Base-by-base conservation (phyloP, 768 basidiomycete species). In the Pulveroboletus sp. region DNA sequence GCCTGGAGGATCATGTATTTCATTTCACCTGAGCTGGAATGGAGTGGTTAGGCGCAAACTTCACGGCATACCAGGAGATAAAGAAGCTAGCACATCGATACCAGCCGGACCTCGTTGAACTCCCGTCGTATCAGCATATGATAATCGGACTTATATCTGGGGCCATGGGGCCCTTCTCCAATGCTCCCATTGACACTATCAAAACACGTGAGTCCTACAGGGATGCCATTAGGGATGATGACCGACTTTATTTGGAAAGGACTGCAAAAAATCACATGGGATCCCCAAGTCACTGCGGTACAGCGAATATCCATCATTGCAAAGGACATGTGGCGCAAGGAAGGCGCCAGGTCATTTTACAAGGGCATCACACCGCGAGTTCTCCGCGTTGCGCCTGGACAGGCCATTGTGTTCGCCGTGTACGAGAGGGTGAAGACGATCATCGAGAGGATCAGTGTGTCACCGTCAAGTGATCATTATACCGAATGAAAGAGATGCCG, bases 301-400 rank as follows among this genome's bases (percentile, higher is more conserved):
- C 76, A 87, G 58, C 83, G 94, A 7, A 84, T 99, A 61, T 65
- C 77, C 9, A 75, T 77, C 28, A 94, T 99, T 51, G 85, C 91
- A 28, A 70, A 72, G n/a, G 92, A 92, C 41, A 96, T 98, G 93
- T 97, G 93, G 86, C 80, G 75, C 53, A 76, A 80, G 57, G 96
- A 99, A 70, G 96, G 96, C 6, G 73, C 86, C 14, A 70, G 70
- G 39, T 92, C 94, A 46, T 98, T 99, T 71, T 98, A 98, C 75
- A 98, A 96, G 74, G 96, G 96, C 17, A 97, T 99, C 66, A 97
- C 94, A 0, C 96, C 96, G 32, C 80, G 96, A 18, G 93, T 99
- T 32, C 74, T 96, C 60, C 83, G 96, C 47, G 96, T 99, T 39
- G 96, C 96, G 2, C 96, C 96, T 8, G 96, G 95, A 1, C 91